phyloP scores from a whole-genome alignment of 2,329 filamentous ascomycete genomes.

The Ascochyta koolunga region DNA sequence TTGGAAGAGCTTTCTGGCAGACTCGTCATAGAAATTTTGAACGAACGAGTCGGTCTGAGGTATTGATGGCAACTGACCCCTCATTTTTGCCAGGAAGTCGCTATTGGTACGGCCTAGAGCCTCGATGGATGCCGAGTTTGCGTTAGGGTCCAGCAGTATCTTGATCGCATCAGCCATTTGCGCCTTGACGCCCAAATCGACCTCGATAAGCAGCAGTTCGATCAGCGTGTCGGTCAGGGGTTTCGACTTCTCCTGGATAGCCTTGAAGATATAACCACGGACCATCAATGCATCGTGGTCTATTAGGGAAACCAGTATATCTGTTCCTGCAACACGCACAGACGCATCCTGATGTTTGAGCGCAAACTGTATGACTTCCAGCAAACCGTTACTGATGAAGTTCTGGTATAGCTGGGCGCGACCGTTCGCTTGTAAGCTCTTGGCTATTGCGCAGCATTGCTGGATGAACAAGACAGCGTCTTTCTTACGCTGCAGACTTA shows the following conservation, averaged over 20 bases:
- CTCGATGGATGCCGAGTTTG: conserved; percentile 65
- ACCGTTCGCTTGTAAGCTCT: conserved; percentile 85
- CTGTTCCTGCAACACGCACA: conserved; percentile 88
- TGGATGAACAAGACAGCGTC: conserved; percentile 96
- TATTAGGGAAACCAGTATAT: conserved; percentile 91
- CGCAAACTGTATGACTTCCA: conserved; percentile 90
- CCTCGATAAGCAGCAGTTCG: conserved; percentile 86
- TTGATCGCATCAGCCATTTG: conserved; percentile 96
- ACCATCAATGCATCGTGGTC: conserved; percentile 97
- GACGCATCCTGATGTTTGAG: conserved; percentile 82
- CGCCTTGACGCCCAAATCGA: conserved; percentile 91
- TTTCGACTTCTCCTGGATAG: conserved; percentile 83
- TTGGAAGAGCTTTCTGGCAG: conserved; percentile 82
- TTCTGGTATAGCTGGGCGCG: conserved; percentile 86
- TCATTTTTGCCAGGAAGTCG: conserved; percentile 70
- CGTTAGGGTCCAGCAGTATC: conserved; percentile 80
- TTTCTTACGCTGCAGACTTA: conserved; percentile 77
- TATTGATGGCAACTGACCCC: conserved; percentile 55
- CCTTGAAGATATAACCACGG: conserved; percentile 88
- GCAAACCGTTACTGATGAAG: conserved; percentile 84
- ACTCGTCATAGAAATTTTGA: conserved; percentile 86
- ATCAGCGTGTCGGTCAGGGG: conserved; percentile 92
- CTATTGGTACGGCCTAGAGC: conserved; percentile 65
- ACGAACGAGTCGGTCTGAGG: conserved; percentile 86
- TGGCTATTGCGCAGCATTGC: conserved; percentile 91